Percentiles rank a stretch among this genome's conserved stretches.
phyloP scores from a whole-genome alignment of 2,329 filamentous ascomycete species.

The Fusarium sterilihyphosum region DNA sequence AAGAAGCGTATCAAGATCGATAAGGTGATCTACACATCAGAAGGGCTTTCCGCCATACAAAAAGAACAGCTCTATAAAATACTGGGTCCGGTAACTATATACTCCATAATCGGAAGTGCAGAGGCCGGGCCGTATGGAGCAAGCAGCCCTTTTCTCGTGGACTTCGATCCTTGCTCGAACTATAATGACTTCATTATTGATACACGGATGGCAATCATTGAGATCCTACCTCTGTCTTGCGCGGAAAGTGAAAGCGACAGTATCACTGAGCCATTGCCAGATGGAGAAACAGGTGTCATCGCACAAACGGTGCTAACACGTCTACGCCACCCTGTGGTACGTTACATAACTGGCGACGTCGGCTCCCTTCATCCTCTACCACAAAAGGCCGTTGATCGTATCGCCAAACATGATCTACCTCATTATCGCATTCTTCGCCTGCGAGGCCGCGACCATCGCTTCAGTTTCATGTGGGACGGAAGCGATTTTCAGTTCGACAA shows the following conservation, averaged over 20 bases:
- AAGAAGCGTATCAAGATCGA: constrained; percentile 44
- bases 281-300: constrained; percentile 51
- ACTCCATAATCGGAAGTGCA: constrained; percentile 53
- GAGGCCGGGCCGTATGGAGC: constrained; percentile 55
- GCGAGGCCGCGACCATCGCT: constrained; percentile 53
- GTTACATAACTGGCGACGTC: constrained; percentile 56
- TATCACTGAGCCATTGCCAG: constrained; percentile 26
- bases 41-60: constrained; percentile 49
- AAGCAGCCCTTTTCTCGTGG: constrained; percentile 45
- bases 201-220: constrained; percentile 48
- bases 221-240: constrained; percentile 47
- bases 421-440: constrained; percentile 51
- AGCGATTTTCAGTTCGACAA: constrained; percentile 51
- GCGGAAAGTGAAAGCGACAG: neutral
- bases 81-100: constrained; percentile 49
- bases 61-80: constrained; percentile 44
- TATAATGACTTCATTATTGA: constrained; percentile 53
- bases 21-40: constrained; percentile 58
- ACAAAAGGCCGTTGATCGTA: neutral
- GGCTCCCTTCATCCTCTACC: constrained; percentile 52
- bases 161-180: neutral
- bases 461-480: constrained; percentile 56
- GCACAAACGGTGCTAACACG: constrained; percentile 55
- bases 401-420: constrained; percentile 37
- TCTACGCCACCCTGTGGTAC: constrained; percentile 54